These are phyloP conservation scores for Castanea crenata DNA, from an alignment of 306 rosid genomes.

Conservation along the genomic window DNA sequence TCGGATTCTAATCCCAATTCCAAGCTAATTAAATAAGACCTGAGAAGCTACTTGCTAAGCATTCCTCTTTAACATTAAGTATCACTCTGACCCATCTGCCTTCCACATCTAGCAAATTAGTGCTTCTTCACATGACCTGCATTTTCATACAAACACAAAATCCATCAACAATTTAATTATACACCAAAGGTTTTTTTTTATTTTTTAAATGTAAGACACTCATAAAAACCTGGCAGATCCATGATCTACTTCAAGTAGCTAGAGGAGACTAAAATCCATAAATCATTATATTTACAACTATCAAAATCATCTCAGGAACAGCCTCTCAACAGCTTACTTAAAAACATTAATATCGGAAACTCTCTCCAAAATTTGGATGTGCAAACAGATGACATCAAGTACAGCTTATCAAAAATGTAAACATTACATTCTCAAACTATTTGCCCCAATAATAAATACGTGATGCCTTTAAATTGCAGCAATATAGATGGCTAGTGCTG, in stretches of 20 bases:
- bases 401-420: no score
- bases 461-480: no score
- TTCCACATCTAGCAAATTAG: no score
- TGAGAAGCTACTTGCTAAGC: neutral
- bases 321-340: neutral
- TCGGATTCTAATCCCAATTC: no score
- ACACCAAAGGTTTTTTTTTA: neutral
- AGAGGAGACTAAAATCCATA: neutral
- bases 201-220: neutral
- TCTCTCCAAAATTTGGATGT: neutral
- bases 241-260: neutral
- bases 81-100: neutral
- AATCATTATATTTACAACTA: no score
- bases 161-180: neutral
- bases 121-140: no score
- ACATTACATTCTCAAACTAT: no score
- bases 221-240: neutral
- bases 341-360: neutral
- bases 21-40: neutral
- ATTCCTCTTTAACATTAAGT: slow-evolving; percentile 6
- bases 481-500: no score
- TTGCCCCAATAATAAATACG: no score
- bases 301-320: no score
- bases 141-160: no score
- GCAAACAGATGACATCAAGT: neutral